A percentile compares a stretch with the other conserved stretches of the same genome.
These are phyloP conservation scores for Candida wancherniae DNA, from an alignment of 805 yeast genomes.

Conservation along the genomic window DNA sequence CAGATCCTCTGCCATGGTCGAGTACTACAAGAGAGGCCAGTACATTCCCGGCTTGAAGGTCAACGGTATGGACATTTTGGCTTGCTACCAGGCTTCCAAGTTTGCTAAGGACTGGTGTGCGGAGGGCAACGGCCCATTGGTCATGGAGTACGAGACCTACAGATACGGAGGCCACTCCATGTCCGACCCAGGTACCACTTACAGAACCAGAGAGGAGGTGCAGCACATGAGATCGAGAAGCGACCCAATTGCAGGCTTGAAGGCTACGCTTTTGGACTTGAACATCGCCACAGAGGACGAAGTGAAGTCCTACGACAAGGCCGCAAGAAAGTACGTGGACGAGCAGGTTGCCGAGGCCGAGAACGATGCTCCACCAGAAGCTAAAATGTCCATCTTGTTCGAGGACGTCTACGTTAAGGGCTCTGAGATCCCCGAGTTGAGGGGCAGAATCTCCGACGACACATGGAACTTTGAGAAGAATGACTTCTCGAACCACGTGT, in stretches of 20 bases:
- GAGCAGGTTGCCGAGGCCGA: slow-evolving; percentile 93
- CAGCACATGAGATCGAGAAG: slow-evolving; percentile 98
- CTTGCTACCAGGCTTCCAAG: slow-evolving; percentile 92
- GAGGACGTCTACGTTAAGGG: slow-evolving; percentile 97
- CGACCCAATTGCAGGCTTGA: slow-evolving; percentile 96
- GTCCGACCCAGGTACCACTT: slow-evolving; percentile 99
- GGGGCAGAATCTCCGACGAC: slow-evolving; percentile 97
- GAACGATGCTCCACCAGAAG: slow-evolving; percentile 91
- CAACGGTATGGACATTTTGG: slow-evolving; percentile 97
- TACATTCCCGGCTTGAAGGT: slow-evolving; percentile 98
- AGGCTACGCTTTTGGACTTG: slow-evolving; percentile 76
- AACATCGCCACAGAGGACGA: slow-evolving; percentile 91
- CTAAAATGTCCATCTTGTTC: slow-evolving; percentile 88
- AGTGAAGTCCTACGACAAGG: slow-evolving; percentile 90
- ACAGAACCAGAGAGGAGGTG: slow-evolving; percentile 99
- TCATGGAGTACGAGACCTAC: slow-evolving; percentile 95
- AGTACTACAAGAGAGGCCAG: slow-evolving; percentile 98
- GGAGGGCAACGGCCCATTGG: slow-evolving; percentile 92
- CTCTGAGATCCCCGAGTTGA: slow-evolving; percentile 81
- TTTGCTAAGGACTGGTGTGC: slow-evolving; percentile 96
- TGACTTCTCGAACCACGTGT: slow-evolving; percentile 43
- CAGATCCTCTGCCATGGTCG: slow-evolving; percentile 94
- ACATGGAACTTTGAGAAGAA: slow-evolving; percentile 74
- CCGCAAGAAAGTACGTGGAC: slow-evolving; percentile 92
- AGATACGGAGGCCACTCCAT: slow-evolving; percentile 99